These are phyloP conservation scores for Lepidium didymum DNA, from an alignment of 345 rosid species.

Conservation along the genomic window DNA sequence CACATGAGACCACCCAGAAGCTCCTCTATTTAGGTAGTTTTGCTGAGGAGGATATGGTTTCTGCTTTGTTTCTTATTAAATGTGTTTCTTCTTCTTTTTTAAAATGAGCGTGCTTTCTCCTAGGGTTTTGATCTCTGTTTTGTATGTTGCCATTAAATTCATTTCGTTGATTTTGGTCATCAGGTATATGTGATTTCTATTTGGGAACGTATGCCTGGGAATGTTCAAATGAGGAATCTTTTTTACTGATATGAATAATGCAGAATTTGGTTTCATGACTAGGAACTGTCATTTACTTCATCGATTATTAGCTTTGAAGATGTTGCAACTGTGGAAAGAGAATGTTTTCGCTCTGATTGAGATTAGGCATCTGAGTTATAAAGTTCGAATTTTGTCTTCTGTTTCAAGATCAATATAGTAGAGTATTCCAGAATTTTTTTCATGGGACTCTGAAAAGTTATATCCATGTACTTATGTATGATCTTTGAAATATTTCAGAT, in stretches of 20 bases:
- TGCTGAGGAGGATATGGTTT: neutral
- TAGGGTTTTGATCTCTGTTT: neutral
- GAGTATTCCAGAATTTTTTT: neutral
- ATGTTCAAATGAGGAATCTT: neutral
- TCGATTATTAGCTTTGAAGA: neutral
- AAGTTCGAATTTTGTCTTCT: neutral
- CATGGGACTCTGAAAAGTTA: too few relatives aligned
- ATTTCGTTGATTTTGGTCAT: neutral
- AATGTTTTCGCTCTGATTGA: neutral
- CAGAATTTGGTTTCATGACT: neutral
- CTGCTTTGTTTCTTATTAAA: neutral
- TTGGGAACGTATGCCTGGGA: neutral
- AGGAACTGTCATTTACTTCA: neutral
- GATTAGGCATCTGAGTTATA: neutral
- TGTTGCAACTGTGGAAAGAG: neutral
- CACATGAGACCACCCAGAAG: slow-evolving; percentile 74
- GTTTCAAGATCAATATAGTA: neutral
- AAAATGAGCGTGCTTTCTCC: neutral
- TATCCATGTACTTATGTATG: neutral
- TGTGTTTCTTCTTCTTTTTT: neutral
- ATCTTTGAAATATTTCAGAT: slow-evolving; percentile 38
- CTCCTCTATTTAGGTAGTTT: slow-evolving; percentile 60
- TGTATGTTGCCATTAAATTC: neutral
- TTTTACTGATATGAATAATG: neutral
- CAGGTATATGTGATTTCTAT: neutral